These are phyloP conservation scores for Wickerhamomyces bovis DNA, from an alignment of 805 yeast genomes.

Conservation along the genomic window DNA sequence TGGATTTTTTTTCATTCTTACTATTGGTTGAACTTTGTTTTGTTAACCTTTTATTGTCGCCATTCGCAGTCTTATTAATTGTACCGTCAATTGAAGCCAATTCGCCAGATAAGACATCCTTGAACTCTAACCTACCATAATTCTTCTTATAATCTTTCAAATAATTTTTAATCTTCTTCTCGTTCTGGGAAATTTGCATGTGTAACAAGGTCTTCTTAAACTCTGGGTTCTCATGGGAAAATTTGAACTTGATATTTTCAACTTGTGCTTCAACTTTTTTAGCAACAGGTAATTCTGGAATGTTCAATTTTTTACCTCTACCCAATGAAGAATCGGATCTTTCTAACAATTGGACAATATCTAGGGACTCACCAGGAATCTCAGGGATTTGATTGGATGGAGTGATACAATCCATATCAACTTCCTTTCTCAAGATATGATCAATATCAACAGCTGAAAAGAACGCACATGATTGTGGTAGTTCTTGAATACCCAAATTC, in stretches of 20 bases:
- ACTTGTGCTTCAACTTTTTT: not conserved
- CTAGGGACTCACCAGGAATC: slow-evolving; percentile 72
- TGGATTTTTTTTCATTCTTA: not conserved
- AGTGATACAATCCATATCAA: slow-evolving; percentile 83
- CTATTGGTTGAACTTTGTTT: no score
- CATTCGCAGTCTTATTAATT: not conserved
- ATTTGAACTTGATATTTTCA: slow-evolving; percentile 1
- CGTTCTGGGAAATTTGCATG: slow-evolving; percentile 12
- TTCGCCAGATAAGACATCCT: slow-evolving; percentile 10
- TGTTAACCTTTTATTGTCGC: no score
- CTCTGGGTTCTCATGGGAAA: slow-evolving; percentile 8
- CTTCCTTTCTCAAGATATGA: slow-evolving; percentile 83
- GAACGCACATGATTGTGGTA: slow-evolving; percentile 94
- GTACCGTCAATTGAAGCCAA: not conserved
- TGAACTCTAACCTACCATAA: slow-evolving; percentile 10
- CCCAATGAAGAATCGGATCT: slow-evolving; percentile 26
- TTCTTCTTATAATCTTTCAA: slow-evolving; percentile 8
- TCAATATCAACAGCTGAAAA: slow-evolving; percentile 93
- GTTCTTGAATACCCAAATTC: slow-evolving; percentile 79
- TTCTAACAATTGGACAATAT: slow-evolving; percentile 47
- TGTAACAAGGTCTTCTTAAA: slow-evolving; percentile 10
- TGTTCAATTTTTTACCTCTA: slow-evolving; percentile 14
- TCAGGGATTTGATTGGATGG: slow-evolving; percentile 74
- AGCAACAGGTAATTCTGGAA: slow-evolving; percentile 8
- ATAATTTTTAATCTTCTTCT: slow-evolving; percentile 4